Evolutionary conservation across 345 rosid genomes (phyloP).

Genomic region (Brassica juncea): DNA sequence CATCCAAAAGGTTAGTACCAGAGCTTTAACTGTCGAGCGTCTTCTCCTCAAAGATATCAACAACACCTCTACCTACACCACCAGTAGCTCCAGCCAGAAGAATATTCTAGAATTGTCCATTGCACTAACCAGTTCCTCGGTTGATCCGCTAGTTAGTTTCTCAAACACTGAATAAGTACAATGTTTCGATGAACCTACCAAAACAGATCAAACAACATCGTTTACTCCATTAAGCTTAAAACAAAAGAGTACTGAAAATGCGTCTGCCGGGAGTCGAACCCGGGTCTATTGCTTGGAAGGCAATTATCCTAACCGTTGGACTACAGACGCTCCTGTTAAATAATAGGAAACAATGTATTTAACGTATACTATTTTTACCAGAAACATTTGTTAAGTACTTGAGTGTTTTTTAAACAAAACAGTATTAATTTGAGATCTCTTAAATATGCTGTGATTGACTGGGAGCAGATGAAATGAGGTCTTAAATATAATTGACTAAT

Average conservation of each 20-base stretch:
- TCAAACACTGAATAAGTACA: constrained; percentile 67
- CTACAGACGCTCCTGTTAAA: constrained; percentile 34
- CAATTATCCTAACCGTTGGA: constrained; percentile 72
- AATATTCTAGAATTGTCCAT: constrained; percentile 64
- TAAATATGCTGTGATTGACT: too few relatives aligned
- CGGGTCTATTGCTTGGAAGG: constrained; percentile 91
- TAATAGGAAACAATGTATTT: too few relatives aligned
- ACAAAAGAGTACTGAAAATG: background rate
- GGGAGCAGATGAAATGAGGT: background rate
- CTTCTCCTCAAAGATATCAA: constrained; percentile 63
- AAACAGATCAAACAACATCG: constrained; percentile 22
- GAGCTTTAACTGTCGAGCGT: constrained; percentile 66
- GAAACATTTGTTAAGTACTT: background rate
- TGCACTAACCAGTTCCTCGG: constrained; percentile 40
- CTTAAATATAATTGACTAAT: background rate
- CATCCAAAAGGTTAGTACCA: constrained; percentile 47
- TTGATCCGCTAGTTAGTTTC: constrained; percentile 59
- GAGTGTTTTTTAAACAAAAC: background rate
- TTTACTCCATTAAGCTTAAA: background rate
- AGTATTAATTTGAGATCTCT: too few relatives aligned
- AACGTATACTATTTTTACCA: too few relatives aligned
- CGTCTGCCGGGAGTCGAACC: constrained; percentile 94
- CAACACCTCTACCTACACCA: constrained; percentile 87
- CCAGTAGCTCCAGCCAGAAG: constrained; percentile 95
- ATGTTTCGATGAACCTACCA: constrained; percentile 77